Evolutionary conservation across 352 stramenopile genomes (phyloP).

Genomic region (Globisporangium middletonii): DNA sequence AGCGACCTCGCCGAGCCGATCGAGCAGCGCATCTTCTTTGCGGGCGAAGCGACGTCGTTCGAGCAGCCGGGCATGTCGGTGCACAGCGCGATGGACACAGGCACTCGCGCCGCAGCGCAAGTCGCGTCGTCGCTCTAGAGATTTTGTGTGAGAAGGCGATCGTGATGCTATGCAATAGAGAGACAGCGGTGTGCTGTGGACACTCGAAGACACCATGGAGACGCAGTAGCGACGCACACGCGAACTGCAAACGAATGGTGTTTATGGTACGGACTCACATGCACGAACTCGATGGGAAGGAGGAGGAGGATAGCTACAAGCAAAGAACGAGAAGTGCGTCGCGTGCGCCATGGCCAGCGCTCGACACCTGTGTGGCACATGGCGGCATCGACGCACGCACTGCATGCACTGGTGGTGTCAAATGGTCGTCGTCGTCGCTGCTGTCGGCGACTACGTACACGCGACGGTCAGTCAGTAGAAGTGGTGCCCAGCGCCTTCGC

Average conservation of each 20-base stretch:
- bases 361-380: neutral
- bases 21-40: constrained; percentile 72
- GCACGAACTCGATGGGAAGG: neutral
- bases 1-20: constrained; percentile 52
- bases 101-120: constrained; percentile 52
- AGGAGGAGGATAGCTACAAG: neutral
- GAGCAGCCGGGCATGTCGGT: constrained; percentile 81
- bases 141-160: neutral
- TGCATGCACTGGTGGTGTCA: neutral
- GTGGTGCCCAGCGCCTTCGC: constrained; percentile 16
- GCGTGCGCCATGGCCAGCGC: neutral
- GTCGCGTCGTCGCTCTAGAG: constrained; percentile 35
- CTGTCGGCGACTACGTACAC: neutral
- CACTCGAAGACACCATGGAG: neutral
- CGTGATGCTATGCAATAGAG: neutral
- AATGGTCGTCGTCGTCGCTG: neutral
- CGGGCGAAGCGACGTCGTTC: constrained; percentile 73
- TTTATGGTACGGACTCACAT: neutral
- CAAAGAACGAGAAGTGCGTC: neutral
- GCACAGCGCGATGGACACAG: constrained; percentile 77
- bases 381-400: neutral
- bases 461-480: constrained; percentile 9
- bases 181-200: neutral
- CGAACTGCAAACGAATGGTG: no score
- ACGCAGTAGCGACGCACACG: no score